Percentiles rank a stretch among this genome's conserved stretches.
Conservation (phyloP, 192 early-diverging fungal species). For the Gryganskiella cystojenkinii region DNA sequence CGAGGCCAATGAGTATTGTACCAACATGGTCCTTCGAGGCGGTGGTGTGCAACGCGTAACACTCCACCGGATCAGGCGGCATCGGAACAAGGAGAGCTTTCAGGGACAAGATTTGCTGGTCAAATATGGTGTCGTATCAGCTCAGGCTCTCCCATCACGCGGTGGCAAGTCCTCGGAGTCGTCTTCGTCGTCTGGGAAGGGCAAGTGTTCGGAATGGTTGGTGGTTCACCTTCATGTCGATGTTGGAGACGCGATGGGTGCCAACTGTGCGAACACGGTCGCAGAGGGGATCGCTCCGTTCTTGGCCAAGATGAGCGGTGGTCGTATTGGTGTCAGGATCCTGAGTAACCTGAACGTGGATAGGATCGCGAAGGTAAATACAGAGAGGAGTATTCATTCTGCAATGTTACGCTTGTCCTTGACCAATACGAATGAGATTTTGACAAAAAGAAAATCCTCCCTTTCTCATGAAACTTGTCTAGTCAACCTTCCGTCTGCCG, state of each 20-base stretch:
- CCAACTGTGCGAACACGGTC: constrained; percentile 76
- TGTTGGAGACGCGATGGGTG: constrained; percentile 86
- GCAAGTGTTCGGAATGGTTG: constrained; percentile 63
- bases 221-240: constrained; percentile 81
- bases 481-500: constrained; percentile 70
- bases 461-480: not conserved
- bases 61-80: constrained; percentile 58
- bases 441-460: not conserved
- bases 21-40: constrained; percentile 72
- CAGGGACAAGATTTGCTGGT: constrained; percentile 42
- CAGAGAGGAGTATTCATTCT: no score
- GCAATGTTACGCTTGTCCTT: no score
- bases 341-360: constrained; percentile 76
- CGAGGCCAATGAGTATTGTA: constrained; percentile 72
- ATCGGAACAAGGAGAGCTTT: constrained; percentile 24
- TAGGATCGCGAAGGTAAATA: constrained; percentile 66
- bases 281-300: constrained; percentile 76
- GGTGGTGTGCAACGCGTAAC: constrained; percentile 71
- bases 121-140: constrained; percentile 40
- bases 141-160: no score
- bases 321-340: constrained; percentile 72
- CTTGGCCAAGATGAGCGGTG: constrained; percentile 62
- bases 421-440: no score
- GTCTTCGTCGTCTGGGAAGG: constrained; percentile 10
- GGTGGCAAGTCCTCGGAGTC: constrained; percentile 3